Base-by-base conservation (phyloP, 2,329 filamentous ascomycete species). In the Colletotrichum godetiae region DNA sequence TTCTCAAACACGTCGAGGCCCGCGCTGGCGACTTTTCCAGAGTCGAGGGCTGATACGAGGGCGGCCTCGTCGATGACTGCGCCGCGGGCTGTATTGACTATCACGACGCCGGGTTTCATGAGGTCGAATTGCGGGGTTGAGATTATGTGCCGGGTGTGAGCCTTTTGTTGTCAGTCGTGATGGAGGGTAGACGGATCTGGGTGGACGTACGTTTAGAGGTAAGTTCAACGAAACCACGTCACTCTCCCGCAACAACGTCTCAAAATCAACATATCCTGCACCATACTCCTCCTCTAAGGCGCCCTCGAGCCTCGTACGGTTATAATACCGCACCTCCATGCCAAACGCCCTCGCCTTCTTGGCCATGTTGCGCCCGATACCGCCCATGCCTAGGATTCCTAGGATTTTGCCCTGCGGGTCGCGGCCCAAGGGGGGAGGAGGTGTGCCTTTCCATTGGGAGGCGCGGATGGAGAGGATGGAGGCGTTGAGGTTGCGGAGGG, bases 1-100 rank as follows among this genome's bases (percentile, higher is more conserved):
- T 95, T 87, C 80, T 97, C 94, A 79, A 92, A 97, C 62, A 97
- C 94, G 80, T 97, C 94, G 5, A 97, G 86, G 1, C 94, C 94
- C 15, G 86, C 92, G 12, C 90, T 92, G 76, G 88, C 88, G 55
- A 97, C 93, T 72, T 91, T 89, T 7, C 94, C 94, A 19, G 84
- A 87, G 24, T 92, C 88, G 2, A 97, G 86, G 1, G 94, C 94
- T 57, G 90, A 84, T 6, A 95, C 94, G 8, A 97, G 89, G 1
- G 94, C 94, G 7, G 87, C 91, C 82, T 97, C 94, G 78, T 97
- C 92, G 78, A 97, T 93, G 68, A 97, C 91, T 35, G 93, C 93
- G 29, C 94, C 94, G 22, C 94, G 91, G 11, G 94, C 94, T 0
- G 94, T 96, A 84, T 97, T 97, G 78, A 97, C 88, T 35, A 97